phyloP scores from a whole-genome alignment of 1,284 basidiomycete species.

The Cryptococcus sp. region DNA sequence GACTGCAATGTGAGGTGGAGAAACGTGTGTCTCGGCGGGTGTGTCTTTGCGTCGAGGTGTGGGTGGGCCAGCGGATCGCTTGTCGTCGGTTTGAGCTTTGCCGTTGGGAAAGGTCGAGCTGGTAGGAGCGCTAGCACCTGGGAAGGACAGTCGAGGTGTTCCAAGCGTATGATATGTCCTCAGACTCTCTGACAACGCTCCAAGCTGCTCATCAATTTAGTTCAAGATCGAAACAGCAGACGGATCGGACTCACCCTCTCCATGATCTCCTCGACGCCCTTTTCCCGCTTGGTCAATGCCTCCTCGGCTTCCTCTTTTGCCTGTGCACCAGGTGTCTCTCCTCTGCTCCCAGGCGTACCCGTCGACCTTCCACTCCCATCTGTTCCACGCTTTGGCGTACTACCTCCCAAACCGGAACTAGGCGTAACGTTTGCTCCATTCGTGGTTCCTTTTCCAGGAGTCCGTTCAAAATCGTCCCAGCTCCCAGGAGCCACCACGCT shows the following conservation, averaged over 20 bases:
- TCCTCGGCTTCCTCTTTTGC: constrained; percentile 5
- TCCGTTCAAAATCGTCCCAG: neutral
- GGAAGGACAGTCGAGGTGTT: constrained; percentile 24
- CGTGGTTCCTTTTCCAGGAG: neutral
- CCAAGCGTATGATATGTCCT: constrained; percentile 30
- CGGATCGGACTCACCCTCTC: constrained; percentile 14
- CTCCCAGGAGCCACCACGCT: constrained; percentile 6
- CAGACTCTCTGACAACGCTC: constrained; percentile 18
- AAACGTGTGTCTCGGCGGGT: neutral
- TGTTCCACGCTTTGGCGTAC: too few relatives aligned
- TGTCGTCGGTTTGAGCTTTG: too few relatives aligned
- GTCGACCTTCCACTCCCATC: neutral
- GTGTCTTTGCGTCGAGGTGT: neutral
- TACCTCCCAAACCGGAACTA: neutral
- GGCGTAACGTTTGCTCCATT: neutral
- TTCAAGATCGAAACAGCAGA: too few relatives aligned
- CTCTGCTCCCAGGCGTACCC: neutral
- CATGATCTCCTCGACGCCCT: constrained; percentile 35
- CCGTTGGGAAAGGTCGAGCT: neutral
- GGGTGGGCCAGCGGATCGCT: too few relatives aligned
- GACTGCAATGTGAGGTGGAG: neutral
- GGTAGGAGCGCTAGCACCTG: constrained; percentile 3
- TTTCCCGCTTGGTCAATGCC: constrained; percentile 14
- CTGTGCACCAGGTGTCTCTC: constrained; percentile 3
- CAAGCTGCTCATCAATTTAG: constrained; percentile 13